Percentiles rank a stretch among this genome's conserved stretches.
Evolutionary conservation across 2,329 filamentous ascomycete genomes (phyloP).

Genomic region (Cercospora canescens): DNA sequence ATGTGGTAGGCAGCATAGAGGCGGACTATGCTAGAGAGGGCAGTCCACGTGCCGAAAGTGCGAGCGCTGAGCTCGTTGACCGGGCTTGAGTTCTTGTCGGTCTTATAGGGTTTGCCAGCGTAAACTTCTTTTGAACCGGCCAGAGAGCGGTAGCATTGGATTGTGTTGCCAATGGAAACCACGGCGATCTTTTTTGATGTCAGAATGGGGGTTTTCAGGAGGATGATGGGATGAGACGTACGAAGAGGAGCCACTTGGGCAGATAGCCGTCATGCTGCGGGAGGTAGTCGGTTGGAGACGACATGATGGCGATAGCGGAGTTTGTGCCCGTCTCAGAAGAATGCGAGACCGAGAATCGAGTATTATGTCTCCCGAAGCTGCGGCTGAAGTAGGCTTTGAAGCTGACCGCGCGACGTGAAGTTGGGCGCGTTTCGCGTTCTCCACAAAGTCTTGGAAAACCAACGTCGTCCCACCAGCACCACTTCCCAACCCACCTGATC

Average conservation of each 20-base stretch:
- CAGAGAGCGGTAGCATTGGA: conserved; percentile 80
- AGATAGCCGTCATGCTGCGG: conserved; percentile 53
- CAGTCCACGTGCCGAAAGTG: conserved; percentile 86
- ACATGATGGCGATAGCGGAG: conserved; percentile 9
- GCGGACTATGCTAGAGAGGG: conserved; percentile 73
- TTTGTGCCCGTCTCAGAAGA: background rate
- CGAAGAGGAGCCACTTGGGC: conserved; percentile 66
- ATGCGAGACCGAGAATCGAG: background rate
- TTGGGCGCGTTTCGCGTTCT: conserved; percentile 1
- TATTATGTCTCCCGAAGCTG: background rate
- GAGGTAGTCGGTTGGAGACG: conserved; percentile 40
- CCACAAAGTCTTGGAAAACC: conserved; percentile 1
- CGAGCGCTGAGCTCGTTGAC: conserved; percentile 75
- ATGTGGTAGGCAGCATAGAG: conserved; percentile 85
- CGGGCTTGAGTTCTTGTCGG: conserved; percentile 37
- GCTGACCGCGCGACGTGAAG: background rate
- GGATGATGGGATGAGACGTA: conserved; percentile 39
- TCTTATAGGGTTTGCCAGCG: conserved; percentile 57
- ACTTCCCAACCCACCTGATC: background rate
- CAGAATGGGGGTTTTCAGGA: conserved; percentile 1
- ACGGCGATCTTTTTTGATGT: conserved; percentile 68
- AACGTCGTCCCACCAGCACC: conserved; percentile 3
- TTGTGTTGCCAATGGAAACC: conserved; percentile 78
- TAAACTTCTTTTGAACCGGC: conserved; percentile 87
- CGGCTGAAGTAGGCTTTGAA: background rate